Conservation (phyloP, 257 asterid species). For the Lavandula angustifolia region DNA sequence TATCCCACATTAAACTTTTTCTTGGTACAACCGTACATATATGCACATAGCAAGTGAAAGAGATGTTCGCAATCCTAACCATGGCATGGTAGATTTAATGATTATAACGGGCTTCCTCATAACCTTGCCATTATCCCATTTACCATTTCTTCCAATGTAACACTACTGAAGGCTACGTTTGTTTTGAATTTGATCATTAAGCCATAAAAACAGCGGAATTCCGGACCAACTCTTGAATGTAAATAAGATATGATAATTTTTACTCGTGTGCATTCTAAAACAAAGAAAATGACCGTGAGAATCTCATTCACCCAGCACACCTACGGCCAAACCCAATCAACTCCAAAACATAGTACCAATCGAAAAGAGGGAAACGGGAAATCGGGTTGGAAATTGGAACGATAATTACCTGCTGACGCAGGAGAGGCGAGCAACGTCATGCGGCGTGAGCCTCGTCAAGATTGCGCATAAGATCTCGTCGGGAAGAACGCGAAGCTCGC, state of each 20-base stretch:
- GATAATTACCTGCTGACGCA: slow-evolving; percentile 81
- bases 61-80: not conserved
- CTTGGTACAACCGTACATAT: not conserved
- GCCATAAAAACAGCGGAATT: slow-evolving; percentile 1
- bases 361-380: slow-evolving; percentile 9
- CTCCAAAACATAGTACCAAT: slow-evolving; percentile 18
- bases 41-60: slow-evolving; percentile 1
- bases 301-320: not conserved
- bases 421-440: slow-evolving; percentile 78
- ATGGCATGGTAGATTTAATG: slow-evolving; percentile 5
- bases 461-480: slow-evolving; percentile 69
- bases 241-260: not conserved
- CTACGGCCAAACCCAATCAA: not conserved
- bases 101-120: not conserved
- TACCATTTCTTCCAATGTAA: slow-evolving; percentile 5
- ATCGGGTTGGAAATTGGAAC: not conserved
- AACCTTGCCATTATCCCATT: not conserved
- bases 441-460: slow-evolving; percentile 59
- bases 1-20: slow-evolving; percentile 3
- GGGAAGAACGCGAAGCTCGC: slow-evolving; percentile 70
- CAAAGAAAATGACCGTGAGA: not conserved
- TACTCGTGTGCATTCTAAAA: not conserved
- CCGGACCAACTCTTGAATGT: not conserved
- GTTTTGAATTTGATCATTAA: not conserved
- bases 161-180: not conserved